Evolutionary conservation across 129 eudicot species (phyloP).

Genomic region (Saposhnikovia divaricata): DNA sequence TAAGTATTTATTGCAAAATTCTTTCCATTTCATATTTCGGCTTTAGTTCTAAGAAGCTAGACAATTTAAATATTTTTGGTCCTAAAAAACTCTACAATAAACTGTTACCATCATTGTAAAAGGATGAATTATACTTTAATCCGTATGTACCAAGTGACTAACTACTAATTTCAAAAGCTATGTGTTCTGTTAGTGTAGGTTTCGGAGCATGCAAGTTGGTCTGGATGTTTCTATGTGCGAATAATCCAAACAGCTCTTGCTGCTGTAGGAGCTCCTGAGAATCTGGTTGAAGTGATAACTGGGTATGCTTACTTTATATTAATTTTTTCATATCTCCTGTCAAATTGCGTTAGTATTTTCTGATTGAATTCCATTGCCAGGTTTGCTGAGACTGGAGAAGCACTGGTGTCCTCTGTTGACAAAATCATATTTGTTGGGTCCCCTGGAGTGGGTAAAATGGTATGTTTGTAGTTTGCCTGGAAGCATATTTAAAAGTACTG

Average conservation of each 20-base stretch:
- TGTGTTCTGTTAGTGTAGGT: slow-evolving; percentile 45
- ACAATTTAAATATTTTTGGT: not conserved
- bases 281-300: slow-evolving; percentile 91
- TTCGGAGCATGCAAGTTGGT: slow-evolving; percentile 99
- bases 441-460: slow-evolving; percentile 95
- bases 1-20: not conserved
- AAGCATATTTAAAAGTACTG: not conserved
- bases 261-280: slow-evolving; percentile 99
- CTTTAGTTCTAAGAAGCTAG: not conserved
- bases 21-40: not conserved
- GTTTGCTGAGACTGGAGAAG: slow-evolving; percentile 99
- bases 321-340: not conserved
- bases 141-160: not conserved
- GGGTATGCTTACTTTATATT: slow-evolving; percentile 45
- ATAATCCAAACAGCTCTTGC: slow-evolving; percentile 94
- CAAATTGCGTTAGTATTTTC: slow-evolving; percentile 2
- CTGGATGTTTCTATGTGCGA: slow-evolving; percentile 92
- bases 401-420: slow-evolving; percentile 93
- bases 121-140: not conserved
- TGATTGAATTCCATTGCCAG: slow-evolving; percentile 34
- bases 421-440: slow-evolving; percentile 97
- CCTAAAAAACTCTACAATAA: not conserved
- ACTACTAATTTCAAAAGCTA: not conserved
- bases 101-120: not conserved
- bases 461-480: slow-evolving; percentile 20